Evolutionary conservation across 2,329 filamentous ascomycete genomes (phyloP).

Genomic region (Thielaviopsis euricoi): DNA sequence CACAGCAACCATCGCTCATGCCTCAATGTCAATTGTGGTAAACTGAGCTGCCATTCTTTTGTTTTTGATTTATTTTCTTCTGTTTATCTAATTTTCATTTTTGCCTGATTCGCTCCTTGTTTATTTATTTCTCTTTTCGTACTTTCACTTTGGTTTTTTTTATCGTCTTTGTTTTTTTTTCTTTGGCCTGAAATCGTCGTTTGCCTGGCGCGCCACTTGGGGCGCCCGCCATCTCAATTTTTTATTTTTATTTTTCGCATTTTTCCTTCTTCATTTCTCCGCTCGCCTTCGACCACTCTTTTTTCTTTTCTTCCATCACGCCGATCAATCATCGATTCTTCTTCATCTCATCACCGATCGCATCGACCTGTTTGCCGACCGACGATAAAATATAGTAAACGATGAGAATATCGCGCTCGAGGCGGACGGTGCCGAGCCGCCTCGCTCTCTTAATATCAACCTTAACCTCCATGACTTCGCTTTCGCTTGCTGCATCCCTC

Average conservation of each 20-base stretch:
- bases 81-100: background rate
- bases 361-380: background rate
- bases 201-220: conserved; percentile 7
- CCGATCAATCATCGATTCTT: background rate
- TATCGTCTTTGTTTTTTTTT: background rate
- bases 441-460: conserved; percentile 1
- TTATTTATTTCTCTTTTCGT: background rate
- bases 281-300: background rate
- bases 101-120: conserved; percentile 6
- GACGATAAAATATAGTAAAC: background rate
- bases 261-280: background rate
- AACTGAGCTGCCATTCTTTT: conserved; percentile 9
- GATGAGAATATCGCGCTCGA: conserved; percentile 10
- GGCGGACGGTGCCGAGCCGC: conserved; percentile 6
- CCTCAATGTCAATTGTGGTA: background rate
- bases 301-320: background rate
- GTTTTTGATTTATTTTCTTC: background rate
- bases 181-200: conserved; percentile 11
- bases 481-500: conserved; percentile 21
- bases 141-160: background rate
- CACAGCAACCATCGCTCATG: conserved; percentile 4
- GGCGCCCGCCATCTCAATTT: conserved; percentile 10
- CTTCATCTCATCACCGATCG: background rate
- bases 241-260: conserved; percentile 4
- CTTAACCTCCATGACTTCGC: conserved; percentile 1